Base-by-base conservation (phyloP, 1,139 yeast genomes). In the Blastobotrys petasosporus region DNA sequence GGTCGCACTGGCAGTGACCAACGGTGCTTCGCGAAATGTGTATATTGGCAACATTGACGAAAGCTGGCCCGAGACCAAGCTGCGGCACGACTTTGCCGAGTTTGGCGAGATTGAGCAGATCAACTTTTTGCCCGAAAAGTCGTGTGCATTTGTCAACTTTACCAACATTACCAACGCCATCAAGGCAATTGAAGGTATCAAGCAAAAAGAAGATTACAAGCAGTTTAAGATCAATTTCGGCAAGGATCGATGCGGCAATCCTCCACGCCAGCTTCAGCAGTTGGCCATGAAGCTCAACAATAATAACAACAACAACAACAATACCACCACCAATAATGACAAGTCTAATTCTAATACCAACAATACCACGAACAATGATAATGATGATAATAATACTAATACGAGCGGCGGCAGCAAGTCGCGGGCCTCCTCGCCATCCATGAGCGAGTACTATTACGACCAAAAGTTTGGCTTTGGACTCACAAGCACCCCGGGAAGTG, bases 71-170 rank as follows among this genome's bases (percentile, higher is more conserved):
- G 77, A 82, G 51, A 70, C 72, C 3, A 77, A 79, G 53, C 71
- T 90, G 54, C 75, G 95, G 55, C 71, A 73, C 11, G 92, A 84
- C 62, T 87, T 90, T 60, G 72, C 82, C 17, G 81, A 79, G 54
- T 88, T 77, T 68, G 98, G 98, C 35, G 95, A 86, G 55, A 84
- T 90, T 56, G 98, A 92, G 67, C 97, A 90, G 67, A 85, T 92
- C 60, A 90, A 92, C 63, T 85, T 82, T 59, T 73, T 92, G 54
- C 72, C 74, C 16, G 94, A 86, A 61, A 87, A 85, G 54, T 82
- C 82, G 52, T 90, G 97, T 70, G 97, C 95, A 3, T 92, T 92
- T 66, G 82, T 92, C 50, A 92, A 92, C 64, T 92, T 87, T 61
- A 85, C 94, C 38, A 84, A 86, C 63, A 86, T 92, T 56, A 77